Base-by-base conservation (phyloP, 2,329 filamentous ascomycete species). In the Colletotrichum sansevieriae region DNA sequence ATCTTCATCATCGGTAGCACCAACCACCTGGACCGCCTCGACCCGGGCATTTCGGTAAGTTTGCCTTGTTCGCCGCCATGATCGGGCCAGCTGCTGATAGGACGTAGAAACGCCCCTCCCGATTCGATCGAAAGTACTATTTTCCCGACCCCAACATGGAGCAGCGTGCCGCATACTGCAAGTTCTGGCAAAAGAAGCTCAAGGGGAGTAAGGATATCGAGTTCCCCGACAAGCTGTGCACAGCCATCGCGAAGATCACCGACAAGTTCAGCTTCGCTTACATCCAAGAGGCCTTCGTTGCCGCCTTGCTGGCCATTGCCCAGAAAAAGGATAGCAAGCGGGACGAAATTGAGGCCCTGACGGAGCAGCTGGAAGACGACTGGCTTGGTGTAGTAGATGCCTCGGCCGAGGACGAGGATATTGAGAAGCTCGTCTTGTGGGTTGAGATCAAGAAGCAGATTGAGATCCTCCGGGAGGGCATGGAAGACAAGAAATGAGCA, bases 1-100 rank as follows among this genome's bases (percentile, higher is more conserved):
- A 91, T 92, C 60, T 85, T 92, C 72, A 91, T 93, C 80, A 83
- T 91, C 33, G 89, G 87, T 35, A 88, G 85, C 61, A 91, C 90
- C 0, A 91, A 91, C 73, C 85, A 89, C 71, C 82, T 92, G 5
- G 90, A 92, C 41, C 83, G 85, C 2, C 79, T 93, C 5, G 90
- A 92, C 71, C 90, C 90, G 0, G 90, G 90, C 20, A 90, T 90
- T 33, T 83, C 86, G 9, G 82, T 84, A 74, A 75, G 81, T 76
- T 18, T 35, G 4, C 35, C 39, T 3, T 12, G 5, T 10, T 4
- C 13, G 25, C 20, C 15, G 10, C 15, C 20, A 3, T 35, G 4
- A 10, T 33, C 18, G 25, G 20, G 3, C 15, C 12, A 33, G n/a
- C 0, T 6, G 8, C 46, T 41, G 39, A 44, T 51, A 12, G 33